phyloP scores from a whole-genome alignment of 176 grass and related monocot species.

The Phoenix dactylifera region DNA sequence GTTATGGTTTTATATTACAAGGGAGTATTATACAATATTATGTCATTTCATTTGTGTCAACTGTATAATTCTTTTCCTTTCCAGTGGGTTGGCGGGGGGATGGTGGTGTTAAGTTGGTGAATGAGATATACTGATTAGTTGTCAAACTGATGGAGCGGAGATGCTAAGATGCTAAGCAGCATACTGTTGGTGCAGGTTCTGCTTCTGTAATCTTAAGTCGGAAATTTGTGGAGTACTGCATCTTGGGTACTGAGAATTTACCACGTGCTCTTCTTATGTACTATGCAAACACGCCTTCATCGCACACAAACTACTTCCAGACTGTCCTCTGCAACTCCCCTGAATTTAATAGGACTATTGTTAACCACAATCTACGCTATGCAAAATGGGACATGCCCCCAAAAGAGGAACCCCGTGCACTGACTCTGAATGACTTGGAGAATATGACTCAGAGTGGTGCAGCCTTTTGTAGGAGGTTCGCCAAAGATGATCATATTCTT shows the following conservation, averaged over 20 bases:
- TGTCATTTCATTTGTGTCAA: too few species aligned
- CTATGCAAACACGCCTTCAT: slow-evolving; percentile 58
- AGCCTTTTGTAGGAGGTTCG: slow-evolving; percentile 50
- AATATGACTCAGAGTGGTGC: slow-evolving; percentile 56
- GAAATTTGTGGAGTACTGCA: slow-evolving; percentile 66
- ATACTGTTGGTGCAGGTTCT: slow-evolving; percentile 37
- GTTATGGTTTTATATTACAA: too few species aligned
- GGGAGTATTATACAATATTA: too few species aligned
- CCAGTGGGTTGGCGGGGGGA: too few species aligned
- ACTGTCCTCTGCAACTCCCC: slow-evolving; percentile 85
- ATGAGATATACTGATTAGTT: too few species aligned
- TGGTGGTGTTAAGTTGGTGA: too few species aligned
- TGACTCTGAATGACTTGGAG: slow-evolving; percentile 39
- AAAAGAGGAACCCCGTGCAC: slow-evolving; percentile 37
- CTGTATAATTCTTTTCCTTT: too few species aligned
- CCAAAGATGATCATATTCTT: slow-evolving; percentile 49
- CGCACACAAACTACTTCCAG: slow-evolving; percentile 84
- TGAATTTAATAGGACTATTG: slow-evolving; percentile 61
- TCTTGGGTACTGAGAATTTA: slow-evolving; percentile 62
- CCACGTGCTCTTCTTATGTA: slow-evolving; percentile 88
- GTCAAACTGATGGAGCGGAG: too few species aligned
- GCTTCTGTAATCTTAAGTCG: slow-evolving; percentile 76
- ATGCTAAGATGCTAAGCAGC: too few species aligned
- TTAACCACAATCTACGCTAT: slow-evolving; percentile 75
- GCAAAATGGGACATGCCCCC: slow-evolving; percentile 20